phyloP scores from a whole-genome alignment of 2,329 filamentous ascomycete species.

The Plectosphaerella plurivora region DNA sequence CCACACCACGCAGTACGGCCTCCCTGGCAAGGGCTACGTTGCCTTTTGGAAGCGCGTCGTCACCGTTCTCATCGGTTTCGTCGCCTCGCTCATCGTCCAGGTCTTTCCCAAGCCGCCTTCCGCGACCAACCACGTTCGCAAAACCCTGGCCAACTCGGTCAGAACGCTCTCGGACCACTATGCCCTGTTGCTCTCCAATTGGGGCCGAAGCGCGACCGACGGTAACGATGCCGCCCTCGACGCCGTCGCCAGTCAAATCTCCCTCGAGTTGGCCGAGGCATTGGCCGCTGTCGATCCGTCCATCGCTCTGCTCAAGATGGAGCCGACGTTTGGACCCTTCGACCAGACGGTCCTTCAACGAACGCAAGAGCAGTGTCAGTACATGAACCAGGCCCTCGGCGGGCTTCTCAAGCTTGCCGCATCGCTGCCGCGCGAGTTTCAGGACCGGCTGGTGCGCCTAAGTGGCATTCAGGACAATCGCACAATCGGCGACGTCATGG shows the following conservation, averaged over 20 bases:
- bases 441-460: slow-evolving; percentile 5
- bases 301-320: slow-evolving; percentile 13
- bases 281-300: slow-evolving; percentile 18
- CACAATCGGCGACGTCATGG: slow-evolving; percentile 45
- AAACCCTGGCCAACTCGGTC: slow-evolving; percentile 37
- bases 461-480: slow-evolving; percentile 36
- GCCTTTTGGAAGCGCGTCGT: slow-evolving; percentile 43
- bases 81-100: slow-evolving; percentile 37
- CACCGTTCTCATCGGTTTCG: slow-evolving; percentile 39
- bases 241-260: slow-evolving; percentile 20
- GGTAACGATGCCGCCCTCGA: slow-evolving; percentile 22
- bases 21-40: slow-evolving; percentile 39
- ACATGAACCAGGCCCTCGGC: slow-evolving; percentile 26
- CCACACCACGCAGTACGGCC: slow-evolving; percentile 36
- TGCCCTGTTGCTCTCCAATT: slow-evolving; percentile 40
- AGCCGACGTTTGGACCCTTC: too few species aligned
- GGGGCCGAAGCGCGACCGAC: slow-evolving; percentile 17
- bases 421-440: slow-evolving; percentile 4
- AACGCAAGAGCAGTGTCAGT: slow-evolving; percentile 21
- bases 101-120: slow-evolving; percentile 42
- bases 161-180: slow-evolving; percentile 42
- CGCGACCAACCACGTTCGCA: slow-evolving; percentile 36
- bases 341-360: slow-evolving; percentile 19
- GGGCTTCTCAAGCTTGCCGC: slow-evolving; percentile 26
- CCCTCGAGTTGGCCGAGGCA: slow-evolving; percentile 21